phyloP scores from a whole-genome alignment of 2,329 filamentous ascomycete species.

The Alternaria dauci region DNA sequence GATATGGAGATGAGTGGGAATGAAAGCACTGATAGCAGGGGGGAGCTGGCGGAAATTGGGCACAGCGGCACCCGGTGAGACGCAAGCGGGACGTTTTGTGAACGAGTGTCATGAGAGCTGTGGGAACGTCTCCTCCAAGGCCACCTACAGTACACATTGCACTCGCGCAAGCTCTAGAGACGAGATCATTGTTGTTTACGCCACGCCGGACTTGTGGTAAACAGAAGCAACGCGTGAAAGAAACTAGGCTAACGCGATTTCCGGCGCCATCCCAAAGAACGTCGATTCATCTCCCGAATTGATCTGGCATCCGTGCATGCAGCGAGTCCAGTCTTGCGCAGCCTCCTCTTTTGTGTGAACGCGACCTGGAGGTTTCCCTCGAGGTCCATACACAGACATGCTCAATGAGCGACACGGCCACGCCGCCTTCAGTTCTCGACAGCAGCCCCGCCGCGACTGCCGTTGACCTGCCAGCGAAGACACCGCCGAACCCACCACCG shows the following conservation, averaged over 20 bases:
- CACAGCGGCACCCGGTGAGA: slow-evolving; percentile 18
- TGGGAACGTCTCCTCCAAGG: slow-evolving; percentile 6
- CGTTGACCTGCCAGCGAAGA: slow-evolving; percentile 33
- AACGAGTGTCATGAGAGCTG: slow-evolving; percentile 5
- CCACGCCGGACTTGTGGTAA: slow-evolving; percentile 10
- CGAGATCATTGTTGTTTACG: neutral
- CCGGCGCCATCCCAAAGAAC: slow-evolving; percentile 14
- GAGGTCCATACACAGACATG: slow-evolving; percentile 31
- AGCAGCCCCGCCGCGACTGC: slow-evolving; percentile 34
- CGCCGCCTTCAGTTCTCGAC: slow-evolving; percentile 27
- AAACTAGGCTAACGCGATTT: slow-evolving; percentile 10
- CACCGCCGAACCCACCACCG: slow-evolving; percentile 17
- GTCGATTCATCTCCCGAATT: slow-evolving; percentile 21
- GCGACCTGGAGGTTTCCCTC: slow-evolving; percentile 29
- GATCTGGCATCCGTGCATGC: slow-evolving; percentile 23
- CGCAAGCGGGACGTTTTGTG: slow-evolving; percentile 16
- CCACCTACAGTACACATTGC: slow-evolving; percentile 1
- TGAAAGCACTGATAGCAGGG: slow-evolving; percentile 19
- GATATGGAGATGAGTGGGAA: slow-evolving; percentile 6
- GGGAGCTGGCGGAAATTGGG: slow-evolving; percentile 20
- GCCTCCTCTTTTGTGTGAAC: slow-evolving; percentile 21
- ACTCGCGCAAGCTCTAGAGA: slow-evolving; percentile 2
- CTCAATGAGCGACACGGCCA: slow-evolving; percentile 35
- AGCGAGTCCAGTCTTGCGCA: slow-evolving; percentile 24
- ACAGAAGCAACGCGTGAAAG: slow-evolving; percentile 16